These are phyloP conservation scores for Hypholoma sublateritium DNA, from an alignment of 768 basidiomycete species.

Conservation along the genomic window DNA sequence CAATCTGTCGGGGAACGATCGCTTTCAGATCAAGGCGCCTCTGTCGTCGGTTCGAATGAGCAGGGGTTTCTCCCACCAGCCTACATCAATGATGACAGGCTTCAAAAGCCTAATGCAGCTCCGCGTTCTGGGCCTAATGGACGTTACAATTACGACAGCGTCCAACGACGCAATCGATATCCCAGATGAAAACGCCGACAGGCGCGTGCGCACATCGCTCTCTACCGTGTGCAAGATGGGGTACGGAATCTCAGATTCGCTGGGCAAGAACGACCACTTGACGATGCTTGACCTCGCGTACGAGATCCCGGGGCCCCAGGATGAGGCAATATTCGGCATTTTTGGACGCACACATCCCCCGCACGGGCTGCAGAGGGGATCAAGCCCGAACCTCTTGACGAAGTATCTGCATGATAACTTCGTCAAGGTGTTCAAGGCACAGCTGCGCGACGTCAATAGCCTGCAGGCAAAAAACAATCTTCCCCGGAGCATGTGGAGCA, in stretches of 20 bases:
- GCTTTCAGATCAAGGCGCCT: slow-evolving; percentile 88
- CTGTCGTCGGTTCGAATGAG: background rate
- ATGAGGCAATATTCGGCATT: slow-evolving; percentile 95
- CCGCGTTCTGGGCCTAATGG: slow-evolving; percentile 93
- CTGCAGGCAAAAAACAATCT: slow-evolving; percentile 36
- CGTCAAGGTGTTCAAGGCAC: slow-evolving; percentile 54
- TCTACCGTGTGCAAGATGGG: slow-evolving; percentile 90
- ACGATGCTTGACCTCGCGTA: slow-evolving; percentile 93
- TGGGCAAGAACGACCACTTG: slow-evolving; percentile 77
- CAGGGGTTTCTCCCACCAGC: background rate
- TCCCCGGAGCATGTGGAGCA: slow-evolving; percentile 2
- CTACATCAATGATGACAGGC: slow-evolving; percentile 59
- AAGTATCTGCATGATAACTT: slow-evolving; percentile 87
- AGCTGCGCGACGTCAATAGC: slow-evolving; percentile 50
- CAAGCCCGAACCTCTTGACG: slow-evolving; percentile 66
- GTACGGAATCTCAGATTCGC: slow-evolving; percentile 93
- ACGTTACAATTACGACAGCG: slow-evolving; percentile 82
- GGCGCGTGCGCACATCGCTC: slow-evolving; percentile 88
- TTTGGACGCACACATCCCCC: slow-evolving; percentile 75
- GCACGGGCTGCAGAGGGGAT: slow-evolving; percentile 37
- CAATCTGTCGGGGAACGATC: slow-evolving; percentile 96
- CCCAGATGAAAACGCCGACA: slow-evolving; percentile 83
- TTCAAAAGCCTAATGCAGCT: slow-evolving; percentile 82
- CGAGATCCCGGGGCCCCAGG: slow-evolving; percentile 71
- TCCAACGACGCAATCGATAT: slow-evolving; percentile 56